Evolutionary conservation across 306 rosid species (phyloP), one percentile per base, ranked within the genome.

Genomic region (Oxytropis ochrocephala): DNA sequence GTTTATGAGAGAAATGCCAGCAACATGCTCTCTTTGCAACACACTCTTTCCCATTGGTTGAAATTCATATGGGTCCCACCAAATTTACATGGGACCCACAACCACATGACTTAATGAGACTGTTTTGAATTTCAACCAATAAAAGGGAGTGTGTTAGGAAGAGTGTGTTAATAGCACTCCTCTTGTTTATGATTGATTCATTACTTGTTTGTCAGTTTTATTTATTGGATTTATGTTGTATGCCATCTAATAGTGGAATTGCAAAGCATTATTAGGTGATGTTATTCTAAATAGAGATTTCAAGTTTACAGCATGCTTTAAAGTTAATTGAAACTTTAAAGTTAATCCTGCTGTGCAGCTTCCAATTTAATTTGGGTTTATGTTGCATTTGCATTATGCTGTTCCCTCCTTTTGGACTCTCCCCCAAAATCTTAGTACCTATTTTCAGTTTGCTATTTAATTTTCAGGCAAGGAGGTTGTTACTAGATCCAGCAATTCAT

Each of bases 401-500:
- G 16, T 36, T 13, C n/a, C 13, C 18, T 8, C 12, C 41, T 27
- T 17, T 18, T 64, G 8, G 7, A 11, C 14, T 56, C 17, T 39
- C 44, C 58, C 58, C 32, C 41, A 11, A 62, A 74, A 46, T 64
- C 27, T 21, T 49, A 14, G 49, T 52, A 32, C 56, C 27, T 11
- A 58, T 53, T 36, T 69, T 48, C 2, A 7, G 30, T 29, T 33
- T 70, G 62, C 46, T 76, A 64, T 62, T 75, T 64, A 61, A 60
- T 72, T 81, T 69, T 56, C 75, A 92, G 98, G 89, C 96, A 27
- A 88, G 96, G 70, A 86, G 92, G 78, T 80, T 92, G 78, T 82
- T 92, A 75, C 85, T 92, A 51, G 96, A 93, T 85, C 98, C 93
- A 7, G 96, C 96, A 60, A 80, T 93, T 72, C 96, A 92, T 83